Evolutionary conservation across 2,329 filamentous ascomycete genomes (phyloP).

Genomic region (Septoria linicola): DNA sequence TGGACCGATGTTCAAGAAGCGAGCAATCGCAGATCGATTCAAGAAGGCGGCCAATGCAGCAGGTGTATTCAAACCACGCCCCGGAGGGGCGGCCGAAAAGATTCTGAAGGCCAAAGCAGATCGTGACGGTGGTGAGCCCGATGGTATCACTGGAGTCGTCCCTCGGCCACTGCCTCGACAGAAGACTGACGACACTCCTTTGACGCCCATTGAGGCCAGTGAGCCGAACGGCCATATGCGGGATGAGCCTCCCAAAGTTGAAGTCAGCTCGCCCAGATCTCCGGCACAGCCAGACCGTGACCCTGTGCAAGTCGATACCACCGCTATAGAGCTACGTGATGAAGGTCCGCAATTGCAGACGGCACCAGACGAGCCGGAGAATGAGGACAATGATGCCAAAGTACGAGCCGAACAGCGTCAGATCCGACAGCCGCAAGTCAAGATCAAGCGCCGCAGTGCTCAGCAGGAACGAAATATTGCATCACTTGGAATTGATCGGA

Average conservation of each 20-base stretch:
- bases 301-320: constrained; percentile 6
- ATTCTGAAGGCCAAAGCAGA: constrained; percentile 57
- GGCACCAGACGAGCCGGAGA: constrained; percentile 14
- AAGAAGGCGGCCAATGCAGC: constrained; percentile 77
- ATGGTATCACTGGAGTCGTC: constrained; percentile 87
- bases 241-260: constrained; percentile 28
- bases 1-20: constrained; percentile 86
- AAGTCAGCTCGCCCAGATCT: constrained; percentile 30
- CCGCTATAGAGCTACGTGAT: constrained; percentile 30
- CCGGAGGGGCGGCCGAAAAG: constrained; percentile 80
- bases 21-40: constrained; percentile 68
- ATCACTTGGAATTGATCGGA: constrained; percentile 73
- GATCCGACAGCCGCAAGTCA: constrained; percentile 31
- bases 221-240: constrained; percentile 1
- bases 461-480: constrained; percentile 78
- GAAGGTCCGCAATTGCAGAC: constrained; percentile 18
- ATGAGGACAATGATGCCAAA: constrained; percentile 15
- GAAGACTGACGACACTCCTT: constrained; percentile 23
- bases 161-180: constrained; percentile 62
- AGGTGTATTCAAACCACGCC: constrained; percentile 77
- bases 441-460: constrained; percentile 60
- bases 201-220: constrained; percentile 14
- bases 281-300: constrained; percentile 24
- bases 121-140: constrained; percentile 66
- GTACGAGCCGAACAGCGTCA: constrained; percentile 31